Evolutionary conservation across 371 early-diverging fungal genomes (phyloP).

Genomic region (Nosema bombycis): DNA sequence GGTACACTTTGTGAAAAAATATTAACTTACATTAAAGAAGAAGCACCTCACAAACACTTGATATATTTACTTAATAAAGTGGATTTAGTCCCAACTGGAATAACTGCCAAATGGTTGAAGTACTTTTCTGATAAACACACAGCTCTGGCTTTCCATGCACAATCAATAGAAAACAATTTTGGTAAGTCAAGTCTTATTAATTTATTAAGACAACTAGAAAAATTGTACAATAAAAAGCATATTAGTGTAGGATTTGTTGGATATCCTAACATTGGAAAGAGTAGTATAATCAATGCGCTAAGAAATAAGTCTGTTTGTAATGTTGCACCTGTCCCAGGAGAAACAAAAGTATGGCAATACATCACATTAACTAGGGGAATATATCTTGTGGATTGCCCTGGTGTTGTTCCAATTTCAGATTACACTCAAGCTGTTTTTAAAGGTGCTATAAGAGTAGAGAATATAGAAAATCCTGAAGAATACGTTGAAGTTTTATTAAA

Average conservation of each 20-base stretch:
- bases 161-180: conserved; percentile 82
- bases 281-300: conserved; percentile 93
- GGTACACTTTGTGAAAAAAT: conserved; percentile 87
- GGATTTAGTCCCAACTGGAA: conserved; percentile 95
- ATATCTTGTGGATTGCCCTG: conserved; percentile 97
- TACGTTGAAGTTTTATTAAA: conserved; percentile 76
- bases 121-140: conserved; percentile 80
- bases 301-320: conserved; percentile 88
- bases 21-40: conserved; percentile 79
- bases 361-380: conserved; percentile 93
- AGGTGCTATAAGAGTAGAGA: conserved; percentile 92
- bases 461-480: conserved; percentile 81
- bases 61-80: conserved; percentile 97
- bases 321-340: conserved; percentile 95
- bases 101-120: conserved; percentile 89
- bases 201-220: conserved; percentile 85
- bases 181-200: conserved; percentile 93
- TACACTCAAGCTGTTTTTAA: conserved; percentile 89
- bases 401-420: conserved; percentile 80
- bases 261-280: conserved; percentile 67
- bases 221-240: conserved; percentile 79
- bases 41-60: conserved; percentile 88
- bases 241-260: conserved; percentile 69
- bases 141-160: conserved; percentile 92
- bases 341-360: conserved; percentile 99